Conservation (phyloP, 2,329 filamentous ascomycete genomes). For the Diaporthe vexans region DNA sequence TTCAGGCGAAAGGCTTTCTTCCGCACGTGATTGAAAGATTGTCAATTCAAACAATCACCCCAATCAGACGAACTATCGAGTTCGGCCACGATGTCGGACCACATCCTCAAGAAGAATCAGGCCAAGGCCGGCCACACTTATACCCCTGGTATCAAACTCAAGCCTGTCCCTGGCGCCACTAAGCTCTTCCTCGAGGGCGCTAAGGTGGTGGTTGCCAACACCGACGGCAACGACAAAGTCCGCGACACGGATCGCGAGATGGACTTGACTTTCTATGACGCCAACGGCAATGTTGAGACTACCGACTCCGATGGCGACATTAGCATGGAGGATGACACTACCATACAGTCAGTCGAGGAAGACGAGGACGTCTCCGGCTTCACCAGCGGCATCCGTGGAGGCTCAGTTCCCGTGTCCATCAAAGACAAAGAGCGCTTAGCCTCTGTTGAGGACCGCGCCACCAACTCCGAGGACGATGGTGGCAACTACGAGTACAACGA, state of each 20-base stretch:
- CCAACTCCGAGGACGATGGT: background rate
- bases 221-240: background rate
- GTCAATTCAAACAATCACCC: background rate
- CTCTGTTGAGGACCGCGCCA: background rate
- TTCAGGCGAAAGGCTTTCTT: conserved; percentile 28
- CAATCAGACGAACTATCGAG: background rate
- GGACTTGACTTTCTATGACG: conserved; percentile 18
- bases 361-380: background rate
- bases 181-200: background rate
- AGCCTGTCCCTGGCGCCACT: background rate
- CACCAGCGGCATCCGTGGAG: background rate
- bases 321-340: conserved; percentile 9
- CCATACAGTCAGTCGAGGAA: background rate
- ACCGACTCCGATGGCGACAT: conserved; percentile 12
- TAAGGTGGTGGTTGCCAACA: background rate
- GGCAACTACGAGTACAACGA: background rate
- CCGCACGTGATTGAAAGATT: background rate
- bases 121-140: background rate
- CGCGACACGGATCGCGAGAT: conserved; percentile 1
- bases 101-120: conserved; percentile 20
- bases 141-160: conserved; percentile 23
- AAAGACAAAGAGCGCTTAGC: background rate
- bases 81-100: conserved; percentile 21
- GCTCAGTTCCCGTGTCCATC: background rate
- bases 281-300: conserved; percentile 22